Evolutionary conservation across 2,329 filamentous ascomycete species (phyloP), one percentile per base, ranked within the genome.

Genomic region (Rhinocladiella similis): DNA sequence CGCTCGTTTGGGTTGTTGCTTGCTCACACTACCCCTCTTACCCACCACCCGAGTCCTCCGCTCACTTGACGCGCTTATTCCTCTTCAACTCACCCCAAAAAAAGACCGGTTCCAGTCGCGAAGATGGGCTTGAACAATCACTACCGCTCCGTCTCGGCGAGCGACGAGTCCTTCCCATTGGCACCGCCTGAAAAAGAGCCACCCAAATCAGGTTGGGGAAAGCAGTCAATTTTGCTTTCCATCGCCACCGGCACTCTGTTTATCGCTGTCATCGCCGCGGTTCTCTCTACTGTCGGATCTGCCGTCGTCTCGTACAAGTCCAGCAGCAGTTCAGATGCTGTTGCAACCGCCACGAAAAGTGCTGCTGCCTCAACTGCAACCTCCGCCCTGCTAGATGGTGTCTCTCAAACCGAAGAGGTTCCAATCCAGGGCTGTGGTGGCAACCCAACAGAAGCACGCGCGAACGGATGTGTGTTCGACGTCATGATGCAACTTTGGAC

Each of bases 401-500:
- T 45, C 6, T 53, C 54, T 19, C 38, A 42, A 18, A 29, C 48
- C 20, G 29, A 18, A 16, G 53, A 36, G 3, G 54, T 29, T n/a
- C 42, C 59, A 22, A 61, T 63, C 48, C 55, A 60, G 20, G 46
- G 62, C 49, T 65, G 63, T 49, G 63, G 63, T 29, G 43, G 50
- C 41, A 57, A 54, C 14, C 47, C 58, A 9, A 47, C 62, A 6
- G 61, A 65, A 41, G 63, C 63, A 7, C 47, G 59, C 35, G 63
- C 42, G 12, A 51, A 56, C n/a, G 63, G 63, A 20, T 65, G 63
- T 36, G 27, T 61, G 27, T 65, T 63, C 43, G 63, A 65, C 46
- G 63, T 65, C 20, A 65, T 65, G 63, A 65, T 65, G 63, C 62
- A 64, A 42, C 57, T 62, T 38, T 65, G 63, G 63, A 64, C 56